Percentiles rank a stretch among this genome's conserved stretches.
Evolutionary conservation across 1,284 basidiomycete species (phyloP).

Genomic region (Apiotrichum porosum): DNA sequence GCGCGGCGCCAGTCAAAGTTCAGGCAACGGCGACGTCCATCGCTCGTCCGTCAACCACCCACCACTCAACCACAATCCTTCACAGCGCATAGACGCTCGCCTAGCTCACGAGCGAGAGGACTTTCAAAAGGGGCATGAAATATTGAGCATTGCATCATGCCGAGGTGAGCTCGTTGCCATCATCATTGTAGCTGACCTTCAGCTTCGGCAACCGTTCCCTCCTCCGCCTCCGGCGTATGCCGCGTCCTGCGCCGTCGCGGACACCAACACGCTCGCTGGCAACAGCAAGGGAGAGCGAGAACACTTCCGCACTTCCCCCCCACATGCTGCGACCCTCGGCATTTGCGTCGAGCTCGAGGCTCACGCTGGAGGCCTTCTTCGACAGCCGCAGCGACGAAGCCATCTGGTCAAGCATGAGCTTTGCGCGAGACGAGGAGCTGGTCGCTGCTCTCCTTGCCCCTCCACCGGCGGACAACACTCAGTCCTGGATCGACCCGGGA

Average conservation of each 20-base stretch:
- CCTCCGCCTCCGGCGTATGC: constrained; percentile 8
- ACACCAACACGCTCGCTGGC: not conserved
- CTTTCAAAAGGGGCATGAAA: not conserved
- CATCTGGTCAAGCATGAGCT: constrained; percentile 3
- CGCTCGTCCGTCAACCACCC: too few relatives aligned
- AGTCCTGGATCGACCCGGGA: constrained; percentile 23
- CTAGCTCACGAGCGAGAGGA: too few relatives aligned
- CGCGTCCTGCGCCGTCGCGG: not conserved
- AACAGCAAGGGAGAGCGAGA: too few relatives aligned
- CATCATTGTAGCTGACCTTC: not conserved
- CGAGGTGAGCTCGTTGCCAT: constrained; percentile 1
- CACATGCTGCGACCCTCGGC: constrained; percentile 10
- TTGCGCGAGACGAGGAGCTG: constrained; percentile 31
- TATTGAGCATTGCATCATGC: constrained; percentile 8
- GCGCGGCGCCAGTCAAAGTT: too few relatives aligned
- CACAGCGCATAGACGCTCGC: too few relatives aligned
- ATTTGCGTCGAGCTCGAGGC: constrained; percentile 23
- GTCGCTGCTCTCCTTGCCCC: constrained; percentile 13
- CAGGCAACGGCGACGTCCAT: too few relatives aligned
- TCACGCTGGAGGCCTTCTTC: constrained; percentile 25
- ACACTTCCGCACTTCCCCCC: not conserved
- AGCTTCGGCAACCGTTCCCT: constrained; percentile 10
- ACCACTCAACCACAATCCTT: too few relatives aligned
- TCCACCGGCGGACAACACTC: not conserved
- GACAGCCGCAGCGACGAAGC: not conserved